Conservation (phyloP, 192 early-diverging fungal genomes). For the Coemansia umbellata region DNA sequence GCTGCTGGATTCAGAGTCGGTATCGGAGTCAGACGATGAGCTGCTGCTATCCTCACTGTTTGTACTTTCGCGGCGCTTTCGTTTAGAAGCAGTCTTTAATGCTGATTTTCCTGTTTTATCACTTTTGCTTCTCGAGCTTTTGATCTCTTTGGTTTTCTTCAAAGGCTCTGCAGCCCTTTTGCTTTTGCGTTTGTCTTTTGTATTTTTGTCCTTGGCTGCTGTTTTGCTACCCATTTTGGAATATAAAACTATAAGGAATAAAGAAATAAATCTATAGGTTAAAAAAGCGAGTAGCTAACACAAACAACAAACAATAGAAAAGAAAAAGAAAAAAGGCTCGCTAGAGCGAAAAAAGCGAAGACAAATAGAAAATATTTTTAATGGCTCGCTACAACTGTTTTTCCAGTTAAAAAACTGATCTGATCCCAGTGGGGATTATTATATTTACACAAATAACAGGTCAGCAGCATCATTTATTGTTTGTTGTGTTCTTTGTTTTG, state of each 20-base stretch:
- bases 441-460: background rate
- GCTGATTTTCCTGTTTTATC: background rate
- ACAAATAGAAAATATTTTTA: background rate
- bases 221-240: constrained; percentile 22
- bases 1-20: constrained; percentile 4
- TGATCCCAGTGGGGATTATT: too few species aligned
- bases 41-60: constrained; percentile 4
- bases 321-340: background rate
- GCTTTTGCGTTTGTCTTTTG: constrained; percentile 2
- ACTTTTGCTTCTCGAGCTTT: background rate
- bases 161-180: background rate
- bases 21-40: background rate
- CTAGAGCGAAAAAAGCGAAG: background rate
- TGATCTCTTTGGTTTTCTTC: constrained; percentile 2
- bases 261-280: background rate
- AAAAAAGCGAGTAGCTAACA: background rate
- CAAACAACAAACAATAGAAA: background rate
- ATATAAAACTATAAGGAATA: constrained; percentile 1
- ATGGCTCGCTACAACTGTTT: too few species aligned
- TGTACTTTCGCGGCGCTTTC: constrained; percentile 1
- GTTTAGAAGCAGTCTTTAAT: background rate
- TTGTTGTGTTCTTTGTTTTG: background rate
- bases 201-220: constrained; percentile 2
- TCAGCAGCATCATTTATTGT: background rate
- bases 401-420: too few species aligned